phyloP scores from a whole-genome alignment of 2,329 filamentous ascomycete species.

The Neopestalotiopsis sp. region DNA sequence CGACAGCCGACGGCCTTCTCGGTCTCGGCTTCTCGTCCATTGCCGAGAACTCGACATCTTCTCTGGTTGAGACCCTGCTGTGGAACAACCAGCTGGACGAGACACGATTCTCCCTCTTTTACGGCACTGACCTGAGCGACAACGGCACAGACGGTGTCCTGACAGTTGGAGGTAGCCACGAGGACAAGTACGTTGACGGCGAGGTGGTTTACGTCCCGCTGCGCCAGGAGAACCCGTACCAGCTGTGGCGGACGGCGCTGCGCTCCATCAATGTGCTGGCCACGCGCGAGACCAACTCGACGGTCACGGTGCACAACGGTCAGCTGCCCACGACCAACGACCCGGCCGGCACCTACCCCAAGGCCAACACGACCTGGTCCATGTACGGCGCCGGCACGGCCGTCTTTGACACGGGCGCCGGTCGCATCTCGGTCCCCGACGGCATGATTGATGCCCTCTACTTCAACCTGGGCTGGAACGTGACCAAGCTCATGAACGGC shows the following conservation, averaged over 20 bases:
- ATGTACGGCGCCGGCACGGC: conserved; percentile 20
- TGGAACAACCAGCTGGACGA: conserved; percentile 34
- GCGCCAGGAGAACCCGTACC: conserved; percentile 22
- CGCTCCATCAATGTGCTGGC: conserved; percentile 24
- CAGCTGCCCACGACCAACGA: conserved; percentile 11
- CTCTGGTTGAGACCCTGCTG: conserved; percentile 41
- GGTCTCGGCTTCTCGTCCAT: conserved; percentile 41
- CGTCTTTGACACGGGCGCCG: conserved; percentile 42
- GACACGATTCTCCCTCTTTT: conserved; percentile 39
- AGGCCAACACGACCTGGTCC: conserved; percentile 11
- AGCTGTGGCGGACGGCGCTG: conserved; percentile 39
- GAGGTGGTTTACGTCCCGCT: conserved; percentile 29
- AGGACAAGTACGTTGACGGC: conserved; percentile 35
- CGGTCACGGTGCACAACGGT: conserved; percentile 19
- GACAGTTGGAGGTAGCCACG: conserved; percentile 40
- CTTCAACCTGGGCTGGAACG: conserved; percentile 42
- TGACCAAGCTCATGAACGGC: conserved; percentile 33
- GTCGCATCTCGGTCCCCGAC: conserved; percentile 32
- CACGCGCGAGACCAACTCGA: conserved; percentile 14
- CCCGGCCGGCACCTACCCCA: conserved; percentile 2
- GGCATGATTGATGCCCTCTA: conserved; percentile 35
- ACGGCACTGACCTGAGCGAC: conserved; percentile 28
- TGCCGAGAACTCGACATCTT: conserved; percentile 33
- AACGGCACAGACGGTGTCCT: conserved; percentile 32
- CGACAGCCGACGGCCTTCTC: conserved; percentile 41